Evolutionary conservation across 352 stramenopile genomes (phyloP), one percentile per base, ranked within the genome.

Genomic region (Pythium guiyangense): DNA sequence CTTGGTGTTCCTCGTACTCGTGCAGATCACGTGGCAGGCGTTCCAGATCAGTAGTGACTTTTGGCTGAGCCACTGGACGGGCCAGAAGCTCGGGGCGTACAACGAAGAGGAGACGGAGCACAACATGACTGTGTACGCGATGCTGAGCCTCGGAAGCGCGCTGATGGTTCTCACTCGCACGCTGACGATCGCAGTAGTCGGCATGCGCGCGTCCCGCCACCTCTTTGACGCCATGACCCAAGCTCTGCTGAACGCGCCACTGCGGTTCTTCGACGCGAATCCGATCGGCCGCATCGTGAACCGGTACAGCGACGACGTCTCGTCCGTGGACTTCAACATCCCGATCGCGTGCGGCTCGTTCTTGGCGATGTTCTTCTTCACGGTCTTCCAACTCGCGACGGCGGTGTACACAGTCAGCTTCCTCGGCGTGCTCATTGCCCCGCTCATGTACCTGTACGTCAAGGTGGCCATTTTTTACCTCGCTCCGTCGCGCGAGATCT

Each of bases 221-320:
- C 57, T 97, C 15, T 94, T 97, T 62, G 68, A 95, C 47, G 52
- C 73, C 18, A 73, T 97, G 52, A 90, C 85, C 9, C 53, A 67
- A 15, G 75, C 74, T n/a, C 77, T 96, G 8, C 59, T 97, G n/a
- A 40, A 67, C 26, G 87, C 90, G 9, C 86, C 88, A 14, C 74
- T 96, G 51, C 59, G 79, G 3, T 97, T 97, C 63, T 97, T 96
- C 65, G 88, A 97, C 64, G 84, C 74, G 4, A 96, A 94, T 54
- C 90, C 88, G 14, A 63, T 90, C 18, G 86, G 86, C 0, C 71
- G 86, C 56, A 90, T 97, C 50, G 50, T 96, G 14, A 95, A 94
- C 54, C 73, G 91, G 8, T 97, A 93, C 71, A 70, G 73, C 20
- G 79, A 83, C 3, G 88, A 96, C 64, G 90, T 95, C 67, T 74